Evolutionary conservation across 352 stramenopile species (phyloP).

Genomic region (Phytophthora aleatoria): DNA sequence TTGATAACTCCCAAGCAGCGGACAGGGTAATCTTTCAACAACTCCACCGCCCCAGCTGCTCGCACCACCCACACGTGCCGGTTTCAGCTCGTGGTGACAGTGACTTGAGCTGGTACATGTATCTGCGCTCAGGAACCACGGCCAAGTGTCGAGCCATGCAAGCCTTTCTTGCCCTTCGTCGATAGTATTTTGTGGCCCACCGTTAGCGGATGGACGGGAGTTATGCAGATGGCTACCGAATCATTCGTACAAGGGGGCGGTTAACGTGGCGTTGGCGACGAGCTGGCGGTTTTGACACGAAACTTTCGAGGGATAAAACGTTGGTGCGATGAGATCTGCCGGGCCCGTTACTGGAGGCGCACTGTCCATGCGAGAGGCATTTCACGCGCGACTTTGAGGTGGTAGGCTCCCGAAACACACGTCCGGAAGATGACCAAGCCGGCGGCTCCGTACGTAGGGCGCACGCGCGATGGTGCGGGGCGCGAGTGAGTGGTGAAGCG

Average conservation of each 20-base stretch:
- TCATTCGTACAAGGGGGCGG: slow-evolving; percentile 2
- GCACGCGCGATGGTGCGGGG: slow-evolving; percentile 23
- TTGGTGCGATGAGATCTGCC: slow-evolving; percentile 27
- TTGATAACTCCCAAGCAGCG: neutral
- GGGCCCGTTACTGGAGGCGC: slow-evolving; percentile 8
- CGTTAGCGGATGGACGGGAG: neutral
- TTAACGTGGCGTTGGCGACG: slow-evolving; percentile 13
- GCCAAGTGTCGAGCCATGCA: slow-evolving; percentile 1
- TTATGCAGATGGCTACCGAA: slow-evolving; percentile 3
- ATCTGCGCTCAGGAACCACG: slow-evolving; percentile 21
- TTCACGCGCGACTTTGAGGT: slow-evolving; percentile 10
- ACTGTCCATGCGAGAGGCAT: slow-evolving; percentile 23
- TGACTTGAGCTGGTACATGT: slow-evolving; percentile 20
- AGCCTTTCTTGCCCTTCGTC: neutral
- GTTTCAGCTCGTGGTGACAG: slow-evolving; percentile 24
- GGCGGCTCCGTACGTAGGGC: slow-evolving; percentile 13
- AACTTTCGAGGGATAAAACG: slow-evolving; percentile 12
- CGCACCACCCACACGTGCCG: slow-evolving; percentile 22
- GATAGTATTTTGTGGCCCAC: neutral
- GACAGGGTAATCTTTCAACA: slow-evolving; percentile 6
- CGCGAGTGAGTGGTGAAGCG: neutral
- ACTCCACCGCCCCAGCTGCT: slow-evolving; percentile 24
- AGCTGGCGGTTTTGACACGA: neutral
- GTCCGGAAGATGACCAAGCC: slow-evolving; percentile 31
- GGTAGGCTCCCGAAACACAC: slow-evolving; percentile 11